Conservation (phyloP, 2,329 filamentous ascomycete species). For the Phoma sp. region DNA sequence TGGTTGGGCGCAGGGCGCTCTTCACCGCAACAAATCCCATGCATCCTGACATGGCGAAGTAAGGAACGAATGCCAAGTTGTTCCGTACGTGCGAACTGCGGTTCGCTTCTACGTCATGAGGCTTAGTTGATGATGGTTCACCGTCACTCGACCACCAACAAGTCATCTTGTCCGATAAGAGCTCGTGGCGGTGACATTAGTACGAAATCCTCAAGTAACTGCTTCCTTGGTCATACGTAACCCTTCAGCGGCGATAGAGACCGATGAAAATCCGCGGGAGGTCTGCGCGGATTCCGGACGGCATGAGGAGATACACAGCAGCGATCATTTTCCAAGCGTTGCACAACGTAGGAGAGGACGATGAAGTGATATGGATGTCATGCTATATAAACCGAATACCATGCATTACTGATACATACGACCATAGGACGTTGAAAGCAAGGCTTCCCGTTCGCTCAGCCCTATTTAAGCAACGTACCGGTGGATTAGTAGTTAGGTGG, state of each 20-base stretch:
- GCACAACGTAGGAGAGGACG: no score
- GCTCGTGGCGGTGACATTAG: not conserved
- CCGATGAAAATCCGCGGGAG: constrained; percentile 2
- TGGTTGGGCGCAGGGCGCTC: not conserved
- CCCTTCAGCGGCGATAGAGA: not conserved
- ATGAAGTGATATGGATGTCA: no score
- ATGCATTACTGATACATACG: no score
- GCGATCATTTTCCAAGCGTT: no score
- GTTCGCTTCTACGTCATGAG: constrained; percentile 8
- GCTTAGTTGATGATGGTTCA: not conserved
- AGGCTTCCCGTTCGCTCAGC: no score
- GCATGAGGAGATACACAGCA: no score
- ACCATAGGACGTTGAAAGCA: no score
- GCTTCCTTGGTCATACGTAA: not conserved
- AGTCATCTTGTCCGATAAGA: not conserved
- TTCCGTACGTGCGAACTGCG: not conserved
- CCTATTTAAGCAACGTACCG: no score
- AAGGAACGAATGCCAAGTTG: not conserved
- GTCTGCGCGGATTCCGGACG: not conserved
- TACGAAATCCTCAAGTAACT: not conserved
- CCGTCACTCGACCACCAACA: not conserved
- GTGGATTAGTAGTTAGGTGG: no score
- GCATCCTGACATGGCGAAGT: not conserved
- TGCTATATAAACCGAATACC: no score
- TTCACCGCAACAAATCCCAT: not conserved